Base-by-base conservation (phyloP, 2,329 filamentous ascomycete genomes). In the Fusarium paranaense region DNA sequence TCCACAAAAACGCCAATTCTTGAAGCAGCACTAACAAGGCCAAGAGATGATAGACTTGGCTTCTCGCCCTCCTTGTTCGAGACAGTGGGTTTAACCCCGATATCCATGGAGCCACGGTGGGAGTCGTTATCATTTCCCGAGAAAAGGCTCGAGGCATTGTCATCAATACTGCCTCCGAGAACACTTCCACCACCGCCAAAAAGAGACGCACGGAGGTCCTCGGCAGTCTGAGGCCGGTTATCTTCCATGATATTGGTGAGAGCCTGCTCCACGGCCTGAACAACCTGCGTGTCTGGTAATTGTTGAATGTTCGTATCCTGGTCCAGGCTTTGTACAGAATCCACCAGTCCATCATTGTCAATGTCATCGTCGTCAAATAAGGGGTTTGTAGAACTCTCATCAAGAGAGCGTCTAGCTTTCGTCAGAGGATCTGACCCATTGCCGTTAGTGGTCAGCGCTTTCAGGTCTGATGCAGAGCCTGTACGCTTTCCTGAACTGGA, bases 1-100 rank as follows among this genome's bases (percentile, higher is more conserved):
- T 98, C 94, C 8, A 94, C 91, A 81, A 99, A 99, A 3, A 99
- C 97, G 2, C 96, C 95, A 68, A 95, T 95, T 25, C 95, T 92
- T 18, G 94, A 95, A 16, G 94, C 94, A 7, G 93, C 92, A 69
- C 95, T 97, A 2, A 99, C 94, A 6, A 99, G 89, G 0, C 97
- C 97, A 4, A 99, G 85, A 0, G 97, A 98, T 13, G 96, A 93
- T 73, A 99, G 91, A 79, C 94, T 99, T 27, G 95, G 95, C 82
- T 93, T 97, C 32, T 91, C 89, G 38, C 79, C 83, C 54, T 89
- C 87, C 69, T 87, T 89, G 4, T 80, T 75, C 60, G 69, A 72
- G 25, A 72, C 60, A 14, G 70, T 66, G 30, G 83, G 76, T 22
- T 82, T 83, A 35, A 66, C 27, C 20, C 83, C 81, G 22, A 80